phyloP scores from a whole-genome alignment of 768 basidiomycete genomes.

The Termitomyces sp. region DNA sequence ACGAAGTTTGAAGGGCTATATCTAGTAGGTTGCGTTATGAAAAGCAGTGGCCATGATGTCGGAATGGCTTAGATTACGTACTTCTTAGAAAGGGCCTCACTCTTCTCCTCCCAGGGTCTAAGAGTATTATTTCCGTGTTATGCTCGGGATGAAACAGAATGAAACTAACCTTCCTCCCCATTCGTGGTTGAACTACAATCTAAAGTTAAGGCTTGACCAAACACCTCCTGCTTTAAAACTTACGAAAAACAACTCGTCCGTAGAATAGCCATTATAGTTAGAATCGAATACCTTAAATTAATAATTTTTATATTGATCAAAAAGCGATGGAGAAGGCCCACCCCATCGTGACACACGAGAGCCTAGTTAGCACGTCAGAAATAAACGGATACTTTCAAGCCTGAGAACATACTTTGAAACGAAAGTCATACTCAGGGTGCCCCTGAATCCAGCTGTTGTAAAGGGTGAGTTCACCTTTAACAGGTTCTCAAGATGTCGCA shows the following conservation, averaged over 20 bases:
- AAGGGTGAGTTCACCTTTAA: neutral
- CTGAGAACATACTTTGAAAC: constrained; percentile 61
- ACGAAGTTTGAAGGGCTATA: constrained; percentile 82
- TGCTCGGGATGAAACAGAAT: neutral
- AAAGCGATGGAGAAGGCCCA: constrained; percentile 21
- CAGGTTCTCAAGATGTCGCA: constrained; percentile 23
- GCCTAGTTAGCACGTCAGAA: constrained; percentile 34
- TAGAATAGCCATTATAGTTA: constrained; percentile 76
- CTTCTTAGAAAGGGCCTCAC: constrained; percentile 51
- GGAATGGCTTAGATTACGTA: constrained; percentile 22
- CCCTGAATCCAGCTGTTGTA: constrained; percentile 85
- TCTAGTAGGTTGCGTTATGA: constrained; percentile 24
- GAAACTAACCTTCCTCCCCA: constrained; percentile 57
- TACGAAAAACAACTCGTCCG: constrained; percentile 90
- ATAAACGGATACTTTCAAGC: neutral
- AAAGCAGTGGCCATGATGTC: neutral
- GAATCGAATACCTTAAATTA: constrained; percentile 62
- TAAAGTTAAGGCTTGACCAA: neutral
- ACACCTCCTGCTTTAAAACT: constrained; percentile 15
- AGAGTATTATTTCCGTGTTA: neutral
- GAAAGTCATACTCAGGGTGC: constrained; percentile 81
- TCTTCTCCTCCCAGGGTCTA: constrained; percentile 64
- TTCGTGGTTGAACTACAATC: constrained; percentile 71
- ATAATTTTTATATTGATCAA: neutral
- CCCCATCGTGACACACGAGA: constrained; percentile 88